phyloP scores from a whole-genome alignment of 768 basidiomycete species.

The Pisolithus albus region DNA sequence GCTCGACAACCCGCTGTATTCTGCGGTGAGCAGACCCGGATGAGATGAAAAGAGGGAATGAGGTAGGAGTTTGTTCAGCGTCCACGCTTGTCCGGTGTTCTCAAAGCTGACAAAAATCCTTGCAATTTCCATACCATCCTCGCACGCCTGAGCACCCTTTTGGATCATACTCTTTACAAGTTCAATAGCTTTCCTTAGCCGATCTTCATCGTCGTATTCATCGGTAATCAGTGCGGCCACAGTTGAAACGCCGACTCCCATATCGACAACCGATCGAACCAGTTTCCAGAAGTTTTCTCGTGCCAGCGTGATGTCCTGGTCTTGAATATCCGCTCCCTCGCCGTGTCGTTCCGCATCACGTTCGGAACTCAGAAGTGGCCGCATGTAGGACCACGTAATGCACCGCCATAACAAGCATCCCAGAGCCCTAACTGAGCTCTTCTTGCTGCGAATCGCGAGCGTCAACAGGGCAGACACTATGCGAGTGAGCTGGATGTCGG shows the following conservation, averaged over 20 bases:
- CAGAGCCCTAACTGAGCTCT: constrained; percentile 56
- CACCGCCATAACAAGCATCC: constrained; percentile 61
- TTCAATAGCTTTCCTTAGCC: constrained; percentile 39
- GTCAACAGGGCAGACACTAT: constrained; percentile 45
- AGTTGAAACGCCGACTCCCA: constrained; percentile 51
- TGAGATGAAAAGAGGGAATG: constrained; percentile 47
- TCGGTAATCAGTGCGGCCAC: constrained; percentile 49
- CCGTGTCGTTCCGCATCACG: constrained; percentile 21
- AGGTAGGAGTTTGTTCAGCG: constrained; percentile 43
- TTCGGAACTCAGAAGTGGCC: constrained; percentile 32
- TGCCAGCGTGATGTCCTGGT: constrained; percentile 21
- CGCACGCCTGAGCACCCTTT: constrained; percentile 44
- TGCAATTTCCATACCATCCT: constrained; percentile 50
- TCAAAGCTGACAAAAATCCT: constrained; percentile 34
- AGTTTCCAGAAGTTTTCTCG: constrained; percentile 42
- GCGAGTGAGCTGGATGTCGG: constrained; percentile 37
- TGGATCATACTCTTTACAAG: constrained; percentile 52
- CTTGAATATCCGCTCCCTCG: constrained; percentile 9
- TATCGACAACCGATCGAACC: constrained; percentile 47
- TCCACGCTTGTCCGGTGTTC: constrained; percentile 35
- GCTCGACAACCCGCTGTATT: constrained; percentile 40
- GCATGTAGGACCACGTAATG: constrained; percentile 59
- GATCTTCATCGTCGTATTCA: constrained; percentile 32
- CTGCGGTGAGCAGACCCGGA: constrained; percentile 49
- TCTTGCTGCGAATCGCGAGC: constrained; percentile 53